These are phyloP conservation scores for Heterobasidion occidentale DNA, from an alignment of 1,284 basidiomycete species.

Conservation along the genomic window DNA sequence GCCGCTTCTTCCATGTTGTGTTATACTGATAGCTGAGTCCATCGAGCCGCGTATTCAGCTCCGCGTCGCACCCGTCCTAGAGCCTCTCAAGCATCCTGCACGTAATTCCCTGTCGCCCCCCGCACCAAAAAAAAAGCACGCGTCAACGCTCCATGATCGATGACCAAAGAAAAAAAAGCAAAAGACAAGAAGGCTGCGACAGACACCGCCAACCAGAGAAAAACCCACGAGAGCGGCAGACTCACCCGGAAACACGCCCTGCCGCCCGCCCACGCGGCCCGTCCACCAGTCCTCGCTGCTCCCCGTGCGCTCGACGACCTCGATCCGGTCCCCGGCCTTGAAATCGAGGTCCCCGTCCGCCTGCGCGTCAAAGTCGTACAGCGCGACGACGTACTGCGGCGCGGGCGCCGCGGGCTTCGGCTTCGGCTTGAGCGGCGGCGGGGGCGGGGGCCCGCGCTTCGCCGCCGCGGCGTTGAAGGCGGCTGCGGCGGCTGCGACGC, in stretches of 20 bases:
- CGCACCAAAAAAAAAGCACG: neutral
- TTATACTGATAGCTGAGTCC: too few species aligned
- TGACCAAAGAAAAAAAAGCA: neutral
- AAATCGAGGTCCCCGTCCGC: constrained; percentile 94
- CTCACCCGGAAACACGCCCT: constrained; percentile 92
- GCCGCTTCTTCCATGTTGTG: too few species aligned
- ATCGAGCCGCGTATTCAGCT: too few species aligned
- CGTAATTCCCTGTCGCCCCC: constrained; percentile 24
- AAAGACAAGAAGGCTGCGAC: neutral
- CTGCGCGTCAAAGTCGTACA: constrained; percentile 94
- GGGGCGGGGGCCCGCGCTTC: constrained; percentile 84
- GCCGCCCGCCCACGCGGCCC: constrained; percentile 73
- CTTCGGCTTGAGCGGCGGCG: constrained; percentile 76
- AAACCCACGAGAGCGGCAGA: constrained; percentile 5
- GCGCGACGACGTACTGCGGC: constrained; percentile 78
- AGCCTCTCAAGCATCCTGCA: constrained; percentile 21
- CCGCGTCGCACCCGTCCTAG: neutral
- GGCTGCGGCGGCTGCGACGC: constrained; percentile 17
- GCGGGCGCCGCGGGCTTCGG: constrained; percentile 54
- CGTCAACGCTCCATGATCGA: neutral
- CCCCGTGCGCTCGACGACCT: constrained; percentile 80
- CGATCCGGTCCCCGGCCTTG: constrained; percentile 87
- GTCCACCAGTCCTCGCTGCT: constrained; percentile 99
- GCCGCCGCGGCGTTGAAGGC: constrained; percentile 35
- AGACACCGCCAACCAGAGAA: neutral